These are phyloP conservation scores for Leccinum subgranulosum DNA, from an alignment of 768 basidiomycete genomes.

Conservation along the genomic window DNA sequence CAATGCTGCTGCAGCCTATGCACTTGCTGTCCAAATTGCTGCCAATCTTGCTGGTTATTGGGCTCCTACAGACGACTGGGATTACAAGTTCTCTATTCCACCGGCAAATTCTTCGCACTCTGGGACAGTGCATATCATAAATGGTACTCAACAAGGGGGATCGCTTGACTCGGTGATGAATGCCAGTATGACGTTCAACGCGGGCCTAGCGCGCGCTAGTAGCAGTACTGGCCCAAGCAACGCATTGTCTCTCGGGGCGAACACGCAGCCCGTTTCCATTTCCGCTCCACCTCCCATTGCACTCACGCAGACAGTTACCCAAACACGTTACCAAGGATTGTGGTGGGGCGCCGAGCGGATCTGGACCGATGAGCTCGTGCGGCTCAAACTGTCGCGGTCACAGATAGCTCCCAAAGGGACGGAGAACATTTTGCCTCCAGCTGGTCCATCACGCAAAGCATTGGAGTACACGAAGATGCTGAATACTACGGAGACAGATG, in stretches of 20 bases:
- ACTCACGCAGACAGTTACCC: constrained; percentile 36
- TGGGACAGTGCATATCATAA: background rate
- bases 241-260: background rate
- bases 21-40: constrained; percentile 70
- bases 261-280: constrained; percentile 2
- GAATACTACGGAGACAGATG: constrained; percentile 3
- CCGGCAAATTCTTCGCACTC: constrained; percentile 16
- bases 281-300: constrained; percentile 16
- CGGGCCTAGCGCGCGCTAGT: constrained; percentile 18
- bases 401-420: constrained; percentile 67
- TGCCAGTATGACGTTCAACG: constrained; percentile 43
- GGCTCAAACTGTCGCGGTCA: constrained; percentile 66
- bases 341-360: constrained; percentile 92
- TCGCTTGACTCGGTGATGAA: constrained; percentile 46
- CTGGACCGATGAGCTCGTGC: constrained; percentile 82
- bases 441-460: constrained; percentile 46
- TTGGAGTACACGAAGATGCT: constrained; percentile 27
- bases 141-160: constrained; percentile 9
- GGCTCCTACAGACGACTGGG: constrained; percentile 73
- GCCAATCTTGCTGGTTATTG: constrained; percentile 60
- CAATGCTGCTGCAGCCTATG: constrained; percentile 59
- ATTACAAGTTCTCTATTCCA: constrained; percentile 49
- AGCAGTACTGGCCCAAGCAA: constrained; percentile 10
- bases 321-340: constrained; percentile 70
- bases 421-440: constrained; percentile 55